Evolutionary conservation across 2,329 filamentous ascomycete species (phyloP).

Genomic region (Exophiala viscosa): DNA sequence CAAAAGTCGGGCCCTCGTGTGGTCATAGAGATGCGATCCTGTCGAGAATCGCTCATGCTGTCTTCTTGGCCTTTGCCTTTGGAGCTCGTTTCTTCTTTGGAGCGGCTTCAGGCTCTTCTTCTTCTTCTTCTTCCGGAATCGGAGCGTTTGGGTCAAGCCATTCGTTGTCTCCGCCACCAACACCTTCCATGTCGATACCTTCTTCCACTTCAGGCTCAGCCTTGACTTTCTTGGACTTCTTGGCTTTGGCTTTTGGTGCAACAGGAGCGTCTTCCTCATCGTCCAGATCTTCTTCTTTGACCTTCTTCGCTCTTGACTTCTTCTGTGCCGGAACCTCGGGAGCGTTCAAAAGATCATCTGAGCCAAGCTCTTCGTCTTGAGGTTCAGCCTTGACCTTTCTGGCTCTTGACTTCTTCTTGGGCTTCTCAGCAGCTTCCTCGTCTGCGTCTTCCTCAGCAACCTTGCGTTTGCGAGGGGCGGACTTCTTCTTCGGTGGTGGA

Average conservation of each 20-base stretch:
- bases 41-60: background rate
- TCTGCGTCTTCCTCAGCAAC: slow-evolving; percentile 31
- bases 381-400: slow-evolving; percentile 47
- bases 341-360: slow-evolving; percentile 15
- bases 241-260: slow-evolving; percentile 31
- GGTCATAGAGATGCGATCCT: background rate
- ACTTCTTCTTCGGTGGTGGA: slow-evolving; percentile 7
- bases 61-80: background rate
- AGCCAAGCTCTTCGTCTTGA: slow-evolving; percentile 6
- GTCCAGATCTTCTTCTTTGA: slow-evolving; percentile 38
- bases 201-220: slow-evolving; percentile 3
- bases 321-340: slow-evolving; percentile 20
- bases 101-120: background rate
- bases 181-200: background rate
- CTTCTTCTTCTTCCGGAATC: background rate
- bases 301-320: slow-evolving; percentile 20
- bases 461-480: slow-evolving; percentile 10
- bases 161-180: background rate
- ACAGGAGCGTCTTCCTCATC: slow-evolving; percentile 45
- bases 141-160: too few species aligned
- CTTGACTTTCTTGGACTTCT: slow-evolving; percentile 19
- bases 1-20: too few species aligned
- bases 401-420: slow-evolving; percentile 37
- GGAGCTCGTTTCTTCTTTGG: background rate
- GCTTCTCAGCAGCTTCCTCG: slow-evolving; percentile 28